These are phyloP conservation scores for Omphalotus olearius DNA, from an alignment of 1,284 basidiomycete species.

Conservation along the genomic window DNA sequence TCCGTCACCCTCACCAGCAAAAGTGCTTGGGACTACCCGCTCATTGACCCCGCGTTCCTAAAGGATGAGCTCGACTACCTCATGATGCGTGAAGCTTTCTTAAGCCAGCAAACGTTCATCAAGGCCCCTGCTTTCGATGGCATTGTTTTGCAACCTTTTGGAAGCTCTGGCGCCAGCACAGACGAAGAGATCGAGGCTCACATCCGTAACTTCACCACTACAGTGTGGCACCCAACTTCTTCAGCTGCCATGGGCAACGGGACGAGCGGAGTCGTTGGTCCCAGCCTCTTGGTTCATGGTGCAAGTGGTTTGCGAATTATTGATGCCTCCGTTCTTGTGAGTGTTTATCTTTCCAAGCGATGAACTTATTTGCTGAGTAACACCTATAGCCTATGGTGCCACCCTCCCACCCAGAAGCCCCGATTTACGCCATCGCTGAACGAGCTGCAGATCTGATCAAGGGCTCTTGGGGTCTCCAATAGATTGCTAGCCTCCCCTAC, in stretches of 20 bases:
- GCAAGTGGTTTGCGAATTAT: constrained; percentile 17
- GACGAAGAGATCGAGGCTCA: background rate
- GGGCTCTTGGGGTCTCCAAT: background rate
- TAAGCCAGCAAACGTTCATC: constrained; percentile 26
- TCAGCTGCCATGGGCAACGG: constrained; percentile 16
- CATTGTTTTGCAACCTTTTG: constrained; percentile 20
- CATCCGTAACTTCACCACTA: background rate
- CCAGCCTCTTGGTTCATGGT: constrained; percentile 18
- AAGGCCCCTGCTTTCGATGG: constrained; percentile 29
- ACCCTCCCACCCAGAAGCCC: constrained; percentile 6
- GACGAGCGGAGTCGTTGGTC: constrained; percentile 16
- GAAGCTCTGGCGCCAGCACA: background rate
- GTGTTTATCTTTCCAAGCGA: background rate
- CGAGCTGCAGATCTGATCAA: constrained; percentile 12
- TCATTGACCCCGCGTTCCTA: constrained; percentile 34
- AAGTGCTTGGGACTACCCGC: constrained; percentile 32
- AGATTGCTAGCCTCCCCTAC: too few species aligned
- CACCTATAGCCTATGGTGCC: constrained; percentile 1
- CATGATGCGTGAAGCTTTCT: constrained; percentile 27
- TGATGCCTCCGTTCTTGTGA: constrained; percentile 18
- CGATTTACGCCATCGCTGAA: constrained; percentile 7
- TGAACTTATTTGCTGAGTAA: background rate
- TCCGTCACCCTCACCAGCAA: constrained; percentile 10
- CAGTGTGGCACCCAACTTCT: constrained; percentile 15
- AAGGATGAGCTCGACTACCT: constrained; percentile 31